Evolutionary conservation across 805 yeast genomes (phyloP), one percentile per base, ranked within the genome.

Genomic region (Diddensiella transvaalensis): DNA sequence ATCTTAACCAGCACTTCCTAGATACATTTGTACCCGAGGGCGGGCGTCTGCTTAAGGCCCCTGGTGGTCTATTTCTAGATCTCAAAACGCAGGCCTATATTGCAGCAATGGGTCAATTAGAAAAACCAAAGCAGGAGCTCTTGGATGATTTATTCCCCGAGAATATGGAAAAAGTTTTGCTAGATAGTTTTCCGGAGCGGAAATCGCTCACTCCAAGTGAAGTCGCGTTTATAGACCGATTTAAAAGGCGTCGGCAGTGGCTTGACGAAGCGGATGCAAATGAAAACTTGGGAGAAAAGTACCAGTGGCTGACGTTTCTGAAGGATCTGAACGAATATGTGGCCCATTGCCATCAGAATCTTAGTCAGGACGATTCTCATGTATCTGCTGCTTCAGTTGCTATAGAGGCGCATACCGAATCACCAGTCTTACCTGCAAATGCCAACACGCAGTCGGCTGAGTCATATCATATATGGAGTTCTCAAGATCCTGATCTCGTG

Each of bases 11-110:
- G 60, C 80, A 85, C 44, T 91, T 93, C 57, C 68, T 91, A 48
- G 90, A 85, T 51, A 86, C 89, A 1, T 90, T 93, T 62, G 89
- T 96, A 59, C 95, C 96, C 0, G 80, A 67, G 13, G 57, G 57
- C 22, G 73, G 88, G 3, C 78, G 82, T 57, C 70, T 93, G 37
- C 69, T 88, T 50, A 89, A 89, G 63, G 79, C 85, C 6, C 96
- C 87, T 57, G 89, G 93, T 0, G 80, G 79, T 10, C 67, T 93
- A 44, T 88, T 76, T 57, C 71, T 93, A 35, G 97, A 93, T 57
- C 74, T 93, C 62, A 93, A 93, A 64, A 93, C 99, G 0, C 99
- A 93, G 66, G 96, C 96, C 0, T 93, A 81, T 61, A 89, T 93
- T 18, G 83, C 96, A 1, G 96, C 95, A 0, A 66, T 90, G 51